Evolutionary conservation across 768 basidiomycete genomes (phyloP).

Genomic region (Suillus spraguei): DNA sequence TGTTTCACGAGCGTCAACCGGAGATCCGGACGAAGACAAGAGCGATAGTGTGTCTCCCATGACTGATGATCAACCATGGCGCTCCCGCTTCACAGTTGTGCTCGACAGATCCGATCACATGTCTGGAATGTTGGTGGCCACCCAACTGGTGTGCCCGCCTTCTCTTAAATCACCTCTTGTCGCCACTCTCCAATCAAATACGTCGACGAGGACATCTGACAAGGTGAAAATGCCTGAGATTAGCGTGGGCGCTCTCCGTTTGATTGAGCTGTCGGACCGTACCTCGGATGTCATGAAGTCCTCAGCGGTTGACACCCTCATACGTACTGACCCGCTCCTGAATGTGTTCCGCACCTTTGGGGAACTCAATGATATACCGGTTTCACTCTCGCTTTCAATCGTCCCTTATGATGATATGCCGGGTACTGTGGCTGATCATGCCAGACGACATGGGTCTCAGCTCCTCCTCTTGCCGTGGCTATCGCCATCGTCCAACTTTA

Average conservation of each 20-base stretch:
- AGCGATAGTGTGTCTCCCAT: not conserved
- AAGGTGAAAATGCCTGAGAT: conserved; percentile 8
- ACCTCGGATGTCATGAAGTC: conserved; percentile 87
- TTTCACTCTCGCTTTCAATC: conserved; percentile 73
- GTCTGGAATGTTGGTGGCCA: conserved; percentile 86
- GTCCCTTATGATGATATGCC: conserved; percentile 78
- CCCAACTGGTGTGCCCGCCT: conserved; percentile 70
- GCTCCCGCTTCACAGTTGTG: conserved; percentile 73
- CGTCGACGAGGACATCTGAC: conserved; percentile 8
- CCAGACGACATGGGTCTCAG: conserved; percentile 57
- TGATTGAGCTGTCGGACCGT: conserved; percentile 88
- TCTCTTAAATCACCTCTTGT: conserved; percentile 10
- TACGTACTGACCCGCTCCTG: conserved; percentile 71
- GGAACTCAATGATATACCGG: conserved; percentile 63
- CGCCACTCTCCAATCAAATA: not conserved
- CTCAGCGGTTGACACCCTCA: conserved; percentile 69
- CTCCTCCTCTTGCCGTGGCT: conserved; percentile 88
- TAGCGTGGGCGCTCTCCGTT: conserved; percentile 75
- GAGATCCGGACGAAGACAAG: conserved; percentile 8
- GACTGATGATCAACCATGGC: conserved; percentile 18
- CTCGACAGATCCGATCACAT: conserved; percentile 90
- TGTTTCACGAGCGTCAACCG: not conserved
- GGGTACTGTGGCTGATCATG: conserved; percentile 62
- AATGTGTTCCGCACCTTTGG: conserved; percentile 80
- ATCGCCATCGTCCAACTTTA: conserved; percentile 38